A percentile compares a stretch with the other conserved stretches of the same genome.
Conservation (phyloP, 1,284 basidiomycete species). For the Fomitopsis palustris region DNA sequence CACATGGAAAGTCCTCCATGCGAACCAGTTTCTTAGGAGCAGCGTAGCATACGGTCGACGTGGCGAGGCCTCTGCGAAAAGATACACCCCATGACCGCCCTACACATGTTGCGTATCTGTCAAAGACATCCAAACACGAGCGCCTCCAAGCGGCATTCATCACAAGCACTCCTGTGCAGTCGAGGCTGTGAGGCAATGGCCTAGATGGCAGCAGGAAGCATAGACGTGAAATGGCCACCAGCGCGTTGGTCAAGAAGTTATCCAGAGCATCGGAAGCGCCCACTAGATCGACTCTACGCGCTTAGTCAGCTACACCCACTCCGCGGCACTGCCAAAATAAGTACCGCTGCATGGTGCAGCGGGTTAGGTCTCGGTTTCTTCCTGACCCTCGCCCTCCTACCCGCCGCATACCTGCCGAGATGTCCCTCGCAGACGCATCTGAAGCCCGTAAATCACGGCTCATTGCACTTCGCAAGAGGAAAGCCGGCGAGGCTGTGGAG, state of each 20-base stretch:
- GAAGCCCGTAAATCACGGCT: constrained; percentile 87
- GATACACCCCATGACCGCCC: constrained; percentile 6
- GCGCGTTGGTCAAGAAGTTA: neutral
- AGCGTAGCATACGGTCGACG: constrained; percentile 28
- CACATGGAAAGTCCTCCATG: constrained; percentile 72
- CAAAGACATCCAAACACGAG: constrained; percentile 34
- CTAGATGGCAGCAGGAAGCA: constrained; percentile 6
- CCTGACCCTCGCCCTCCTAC: neutral
- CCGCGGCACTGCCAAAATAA: constrained; percentile 3
- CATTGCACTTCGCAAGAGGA: constrained; percentile 75
- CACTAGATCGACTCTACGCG: neutral
- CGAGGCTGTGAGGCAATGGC: neutral
- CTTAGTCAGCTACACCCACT: constrained; percentile 14
- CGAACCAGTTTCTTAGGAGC: constrained; percentile 32
- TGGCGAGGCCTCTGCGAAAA: constrained; percentile 26
- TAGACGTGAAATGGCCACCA: constrained; percentile 13
- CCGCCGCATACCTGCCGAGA: constrained; percentile 24
- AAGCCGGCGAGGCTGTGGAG: constrained; percentile 52
- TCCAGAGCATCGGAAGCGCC: neutral
- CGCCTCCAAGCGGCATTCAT: constrained; percentile 38
- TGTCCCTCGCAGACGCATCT: constrained; percentile 82
- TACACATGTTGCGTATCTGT: constrained; percentile 15
- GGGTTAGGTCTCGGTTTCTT: neutral
- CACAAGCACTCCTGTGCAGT: neutral
- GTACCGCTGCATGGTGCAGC: neutral